Conservation (phyloP, 441 rosid genomes). For the Geranium incanum region DNA sequence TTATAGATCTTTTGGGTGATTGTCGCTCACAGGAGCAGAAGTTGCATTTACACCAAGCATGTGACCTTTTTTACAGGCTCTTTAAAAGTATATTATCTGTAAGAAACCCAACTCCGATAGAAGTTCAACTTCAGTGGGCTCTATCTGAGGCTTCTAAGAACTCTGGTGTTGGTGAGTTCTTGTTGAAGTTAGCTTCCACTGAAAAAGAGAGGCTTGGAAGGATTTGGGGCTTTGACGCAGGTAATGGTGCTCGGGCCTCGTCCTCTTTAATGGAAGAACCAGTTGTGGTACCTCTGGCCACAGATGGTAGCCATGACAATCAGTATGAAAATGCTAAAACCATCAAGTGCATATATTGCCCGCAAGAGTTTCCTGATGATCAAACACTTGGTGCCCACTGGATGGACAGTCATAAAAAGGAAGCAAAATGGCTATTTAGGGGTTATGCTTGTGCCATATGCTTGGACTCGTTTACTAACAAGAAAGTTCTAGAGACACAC, state of each 20-base stretch:
- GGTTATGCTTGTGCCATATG: slow-evolving; percentile 96
- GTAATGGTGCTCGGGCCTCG: slow-evolving; percentile 34
- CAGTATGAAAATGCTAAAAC: slow-evolving; percentile 36
- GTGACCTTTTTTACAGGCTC: slow-evolving; percentile 90
- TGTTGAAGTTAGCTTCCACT: slow-evolving; percentile 57
- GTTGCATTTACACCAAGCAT: slow-evolving; percentile 74
- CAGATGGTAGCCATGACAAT: slow-evolving; percentile 32
- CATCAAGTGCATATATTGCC: slow-evolving; percentile 63
- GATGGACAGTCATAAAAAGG: slow-evolving; percentile 65
- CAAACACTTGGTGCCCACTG: slow-evolving; percentile 57
- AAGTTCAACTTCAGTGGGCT: slow-evolving; percentile 95
- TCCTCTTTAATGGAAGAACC: slow-evolving; percentile 38
- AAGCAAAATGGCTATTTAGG: slow-evolving; percentile 71
- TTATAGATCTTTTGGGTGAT: slow-evolving; percentile 57
- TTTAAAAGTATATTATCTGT: slow-evolving; percentile 80
- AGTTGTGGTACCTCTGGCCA: slow-evolving; percentile 34
- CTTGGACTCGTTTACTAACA: slow-evolving; percentile 82
- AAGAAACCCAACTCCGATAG: slow-evolving; percentile 90
- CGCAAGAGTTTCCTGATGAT: slow-evolving; percentile 43
- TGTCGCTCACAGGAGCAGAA: slow-evolving; percentile 62
- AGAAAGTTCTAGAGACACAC: slow-evolving; percentile 67
- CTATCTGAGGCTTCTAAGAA: slow-evolving; percentile 80
- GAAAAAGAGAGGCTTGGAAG: slow-evolving; percentile 72
- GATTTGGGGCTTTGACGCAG: slow-evolving; percentile 64
- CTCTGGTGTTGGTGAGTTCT: slow-evolving; percentile 52